Percentiles rank a stretch among this genome's conserved stretches.
phyloP scores from a whole-genome alignment of 306 rosid species.

The Acmispon strigosus region DNA sequence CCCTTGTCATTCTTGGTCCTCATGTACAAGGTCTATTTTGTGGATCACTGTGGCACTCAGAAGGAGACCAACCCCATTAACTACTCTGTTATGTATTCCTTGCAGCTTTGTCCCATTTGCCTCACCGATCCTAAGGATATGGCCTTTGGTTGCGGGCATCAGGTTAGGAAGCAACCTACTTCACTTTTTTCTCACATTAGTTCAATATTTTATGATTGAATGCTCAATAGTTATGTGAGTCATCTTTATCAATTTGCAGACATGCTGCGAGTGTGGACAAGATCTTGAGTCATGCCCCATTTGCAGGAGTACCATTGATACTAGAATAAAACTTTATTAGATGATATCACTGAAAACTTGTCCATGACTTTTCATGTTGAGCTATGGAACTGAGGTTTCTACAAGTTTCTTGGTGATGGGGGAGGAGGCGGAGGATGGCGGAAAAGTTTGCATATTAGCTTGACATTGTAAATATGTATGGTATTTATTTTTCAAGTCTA shows the following conservation, averaged over 20 bases:
- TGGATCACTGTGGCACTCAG: background rate
- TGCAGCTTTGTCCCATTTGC: constrained; percentile 84
- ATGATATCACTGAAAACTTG: constrained; percentile 5
- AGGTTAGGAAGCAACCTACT: constrained; percentile 39
- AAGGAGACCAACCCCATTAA: background rate
- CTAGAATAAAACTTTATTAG: constrained; percentile 78
- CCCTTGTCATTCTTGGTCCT: background rate
- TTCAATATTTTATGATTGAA: constrained; percentile 1
- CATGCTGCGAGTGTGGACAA: constrained; percentile 87
- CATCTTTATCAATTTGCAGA: constrained; percentile 39
- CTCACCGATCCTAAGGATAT: constrained; percentile 53
- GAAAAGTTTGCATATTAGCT: background rate
- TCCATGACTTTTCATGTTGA: constrained; percentile 11
- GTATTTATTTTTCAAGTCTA: constrained; percentile 6
- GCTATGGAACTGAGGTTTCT: constrained; percentile 4
- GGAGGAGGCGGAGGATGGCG: background rate
- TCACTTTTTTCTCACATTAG: background rate
- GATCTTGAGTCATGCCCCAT: constrained; percentile 75
- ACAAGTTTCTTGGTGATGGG: constrained; percentile 7
- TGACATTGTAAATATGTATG: constrained; percentile 44
- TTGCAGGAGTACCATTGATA: constrained; percentile 61
- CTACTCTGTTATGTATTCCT: constrained; percentile 8
- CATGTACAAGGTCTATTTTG: background rate
- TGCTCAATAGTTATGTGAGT: background rate
- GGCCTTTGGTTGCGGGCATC: constrained; percentile 98